These are phyloP conservation scores for Venturia effusa DNA, from an alignment of 2,329 filamentous ascomycete genomes.

Conservation along the genomic window DNA sequence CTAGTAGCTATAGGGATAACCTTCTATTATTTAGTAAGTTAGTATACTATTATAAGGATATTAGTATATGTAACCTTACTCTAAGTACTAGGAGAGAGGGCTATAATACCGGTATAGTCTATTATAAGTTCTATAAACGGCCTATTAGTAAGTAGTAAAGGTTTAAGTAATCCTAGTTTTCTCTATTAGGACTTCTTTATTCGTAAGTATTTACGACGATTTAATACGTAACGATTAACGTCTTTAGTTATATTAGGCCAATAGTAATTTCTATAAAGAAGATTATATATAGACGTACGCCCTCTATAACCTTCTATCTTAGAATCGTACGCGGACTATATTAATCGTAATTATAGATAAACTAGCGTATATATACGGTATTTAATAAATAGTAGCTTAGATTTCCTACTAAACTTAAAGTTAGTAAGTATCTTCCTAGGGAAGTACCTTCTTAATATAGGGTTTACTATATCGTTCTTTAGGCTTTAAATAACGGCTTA, in stretches of 20 bases:
- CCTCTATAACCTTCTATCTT: neutral
- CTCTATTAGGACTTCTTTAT: neutral
- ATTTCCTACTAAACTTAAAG: neutral
- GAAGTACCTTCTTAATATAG: neutral
- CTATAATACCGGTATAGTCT: no score
- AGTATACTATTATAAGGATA: neutral
- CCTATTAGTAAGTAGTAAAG: no score
- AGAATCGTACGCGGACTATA: neutral
- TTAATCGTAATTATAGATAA: neutral
- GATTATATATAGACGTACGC: no score
- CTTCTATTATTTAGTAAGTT: neutral
- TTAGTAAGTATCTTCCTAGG: neutral
- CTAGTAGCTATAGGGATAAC: neutral
- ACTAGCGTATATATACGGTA: neutral
- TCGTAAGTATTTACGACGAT: neutral
- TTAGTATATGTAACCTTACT: no score
- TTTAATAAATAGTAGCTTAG: neutral
- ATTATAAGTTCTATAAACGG: no score
- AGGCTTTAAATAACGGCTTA: neutral
- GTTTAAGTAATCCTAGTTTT: no score
- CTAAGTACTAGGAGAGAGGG: no score
- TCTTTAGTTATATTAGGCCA: no score
- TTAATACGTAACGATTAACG: neutral
- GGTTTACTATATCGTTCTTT: neutral
- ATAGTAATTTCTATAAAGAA: no score